Evolutionary conservation across 768 basidiomycete genomes (phyloP).

Genomic region (Psilocybe tampanensis): DNA sequence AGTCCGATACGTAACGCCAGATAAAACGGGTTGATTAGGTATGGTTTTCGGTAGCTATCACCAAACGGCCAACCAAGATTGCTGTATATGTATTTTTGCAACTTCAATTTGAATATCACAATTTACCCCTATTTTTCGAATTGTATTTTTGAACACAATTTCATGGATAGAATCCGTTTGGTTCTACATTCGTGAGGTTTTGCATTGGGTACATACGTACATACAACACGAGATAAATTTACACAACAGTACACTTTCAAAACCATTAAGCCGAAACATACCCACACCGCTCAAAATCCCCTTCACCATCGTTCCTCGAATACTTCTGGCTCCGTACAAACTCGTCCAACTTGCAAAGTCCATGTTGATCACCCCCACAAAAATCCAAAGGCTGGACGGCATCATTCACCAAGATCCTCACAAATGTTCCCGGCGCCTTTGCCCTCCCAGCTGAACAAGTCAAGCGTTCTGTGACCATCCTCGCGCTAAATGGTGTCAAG

Average conservation of each 20-base stretch:
- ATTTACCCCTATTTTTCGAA: too few relatives aligned
- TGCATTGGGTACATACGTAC: too few relatives aligned
- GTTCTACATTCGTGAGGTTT: too few relatives aligned
- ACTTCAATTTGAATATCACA: too few relatives aligned
- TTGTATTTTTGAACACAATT: too few relatives aligned
- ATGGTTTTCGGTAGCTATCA: too few relatives aligned
- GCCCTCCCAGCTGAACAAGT: slow-evolving; percentile 33
- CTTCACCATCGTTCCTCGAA: slow-evolving; percentile 65
- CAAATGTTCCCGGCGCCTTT: slow-evolving; percentile 42
- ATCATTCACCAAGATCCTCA: slow-evolving; percentile 82
- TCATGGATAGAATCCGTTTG: too few relatives aligned
- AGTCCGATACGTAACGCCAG: too few relatives aligned
- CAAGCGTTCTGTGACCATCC: slow-evolving; percentile 77
- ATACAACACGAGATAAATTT: too few relatives aligned
- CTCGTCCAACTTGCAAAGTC: slow-evolving; percentile 62
- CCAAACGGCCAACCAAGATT: too few relatives aligned
- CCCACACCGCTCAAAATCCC: slow-evolving; percentile 67
- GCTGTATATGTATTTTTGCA: too few relatives aligned
- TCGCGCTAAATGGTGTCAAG: slow-evolving; percentile 74
- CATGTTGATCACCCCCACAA: slow-evolving; percentile 52
- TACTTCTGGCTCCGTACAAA: slow-evolving; percentile 78
- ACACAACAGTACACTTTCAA: background rate
- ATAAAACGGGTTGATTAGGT: too few relatives aligned
- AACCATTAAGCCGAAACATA: slow-evolving; percentile 5
- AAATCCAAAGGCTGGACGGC: slow-evolving; percentile 64